Evolutionary conservation across 805 yeast species (phyloP).

Genomic region (Ogataea glucozyma): DNA sequence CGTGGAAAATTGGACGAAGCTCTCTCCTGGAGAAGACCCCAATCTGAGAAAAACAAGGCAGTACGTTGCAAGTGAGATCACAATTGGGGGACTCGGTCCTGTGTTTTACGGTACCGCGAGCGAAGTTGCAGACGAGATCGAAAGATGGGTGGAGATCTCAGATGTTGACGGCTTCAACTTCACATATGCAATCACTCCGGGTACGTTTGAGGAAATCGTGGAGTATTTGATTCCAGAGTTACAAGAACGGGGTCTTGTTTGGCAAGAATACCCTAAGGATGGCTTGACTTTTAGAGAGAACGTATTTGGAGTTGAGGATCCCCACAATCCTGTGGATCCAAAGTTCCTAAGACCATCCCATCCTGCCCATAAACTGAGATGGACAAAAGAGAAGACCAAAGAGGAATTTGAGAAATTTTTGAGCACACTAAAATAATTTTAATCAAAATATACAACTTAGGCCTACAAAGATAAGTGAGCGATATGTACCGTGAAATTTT

Average conservation of each 20-base stretch:
- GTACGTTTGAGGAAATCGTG: constrained; percentile 40
- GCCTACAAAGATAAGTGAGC: background rate
- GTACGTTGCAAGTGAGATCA: constrained; percentile 34
- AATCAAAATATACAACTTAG: background rate
- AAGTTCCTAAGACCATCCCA: constrained; percentile 15
- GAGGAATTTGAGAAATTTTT: constrained; percentile 7
- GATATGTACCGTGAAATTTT: too few relatives aligned
- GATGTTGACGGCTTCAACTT: constrained; percentile 47
- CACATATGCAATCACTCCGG: constrained; percentile 40
- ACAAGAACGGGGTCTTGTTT: constrained; percentile 30
- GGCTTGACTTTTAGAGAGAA: constrained; percentile 32
- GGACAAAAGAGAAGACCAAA: constrained; percentile 11
- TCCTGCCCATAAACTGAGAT: constrained; percentile 15
- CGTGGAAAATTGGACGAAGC: constrained; percentile 37
- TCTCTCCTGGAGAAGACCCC: constrained; percentile 13
- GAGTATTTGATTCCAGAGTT: constrained; percentile 35
- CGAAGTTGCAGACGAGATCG: constrained; percentile 42
- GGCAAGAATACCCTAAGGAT: constrained; percentile 35
- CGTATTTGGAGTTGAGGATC: constrained; percentile 28
- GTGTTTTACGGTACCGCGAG: constrained; percentile 37
- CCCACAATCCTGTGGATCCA: constrained; percentile 7
- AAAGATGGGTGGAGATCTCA: constrained; percentile 39
- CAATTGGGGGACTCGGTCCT: constrained; percentile 34
- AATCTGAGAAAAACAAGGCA: constrained; percentile 27
- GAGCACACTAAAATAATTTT: background rate